phyloP scores from a whole-genome alignment of 257 asterid species.

The Nicotiana undulata region DNA sequence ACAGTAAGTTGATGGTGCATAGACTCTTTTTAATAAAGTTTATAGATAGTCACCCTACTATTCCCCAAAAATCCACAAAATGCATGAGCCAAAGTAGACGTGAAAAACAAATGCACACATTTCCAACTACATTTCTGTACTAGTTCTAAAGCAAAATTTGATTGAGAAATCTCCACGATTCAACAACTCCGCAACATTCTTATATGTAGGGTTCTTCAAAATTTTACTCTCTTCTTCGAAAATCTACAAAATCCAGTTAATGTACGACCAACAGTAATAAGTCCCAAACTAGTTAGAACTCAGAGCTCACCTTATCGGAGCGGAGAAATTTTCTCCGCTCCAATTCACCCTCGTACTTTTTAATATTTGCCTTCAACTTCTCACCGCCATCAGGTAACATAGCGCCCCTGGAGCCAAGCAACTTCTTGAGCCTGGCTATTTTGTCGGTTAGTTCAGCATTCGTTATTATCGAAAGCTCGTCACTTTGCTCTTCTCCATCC shows the following conservation, averaged over 20 bases:
- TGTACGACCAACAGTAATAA: background rate
- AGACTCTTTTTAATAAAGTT: background rate
- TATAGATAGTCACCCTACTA: background rate
- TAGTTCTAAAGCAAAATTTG: background rate
- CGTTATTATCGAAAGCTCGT: background rate
- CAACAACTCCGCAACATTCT: background rate
- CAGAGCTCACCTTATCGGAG: slow-evolving; percentile 13
- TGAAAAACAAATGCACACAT: background rate
- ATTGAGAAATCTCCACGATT: background rate
- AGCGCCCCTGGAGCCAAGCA: background rate
- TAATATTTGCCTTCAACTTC: slow-evolving; percentile 4
- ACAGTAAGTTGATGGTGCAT: background rate
- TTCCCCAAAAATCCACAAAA: background rate
- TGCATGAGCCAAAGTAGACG: background rate
- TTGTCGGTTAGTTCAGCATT: background rate
- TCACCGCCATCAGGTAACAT: slow-evolving; percentile 20
- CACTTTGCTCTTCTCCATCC: slow-evolving; percentile 4
- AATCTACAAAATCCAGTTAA: background rate
- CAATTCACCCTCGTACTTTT: slow-evolving; percentile 15
- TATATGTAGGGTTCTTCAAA: background rate
- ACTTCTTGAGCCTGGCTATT: background rate
- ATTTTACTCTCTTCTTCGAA: background rate
- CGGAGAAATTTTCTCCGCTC: slow-evolving; percentile 8
- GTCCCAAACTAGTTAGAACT: background rate
- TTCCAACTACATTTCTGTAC: background rate